phyloP scores from a whole-genome alignment of 1,284 basidiomycete genomes.

The Sporisorium sorghi region DNA sequence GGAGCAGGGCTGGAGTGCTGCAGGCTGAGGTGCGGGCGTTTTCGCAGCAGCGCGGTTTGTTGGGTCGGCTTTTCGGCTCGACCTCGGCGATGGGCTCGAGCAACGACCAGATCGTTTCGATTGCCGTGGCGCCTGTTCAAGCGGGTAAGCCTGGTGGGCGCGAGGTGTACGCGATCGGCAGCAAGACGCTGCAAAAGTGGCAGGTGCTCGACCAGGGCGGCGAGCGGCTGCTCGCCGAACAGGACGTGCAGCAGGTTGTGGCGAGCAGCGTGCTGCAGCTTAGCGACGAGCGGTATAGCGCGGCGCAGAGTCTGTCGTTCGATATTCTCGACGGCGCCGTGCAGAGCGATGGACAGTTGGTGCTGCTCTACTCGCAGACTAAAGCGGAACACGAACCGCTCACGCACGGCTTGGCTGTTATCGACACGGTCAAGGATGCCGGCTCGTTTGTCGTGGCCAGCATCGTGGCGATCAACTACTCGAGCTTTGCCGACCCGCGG shows the following conservation, averaged over 20 bases:
- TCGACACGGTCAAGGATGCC: constrained; percentile 36
- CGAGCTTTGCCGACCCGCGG: constrained; percentile 54
- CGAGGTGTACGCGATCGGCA: constrained; percentile 59
- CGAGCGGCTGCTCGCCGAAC: constrained; percentile 61
- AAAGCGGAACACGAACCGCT: constrained; percentile 32
- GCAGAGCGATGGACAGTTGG: constrained; percentile 34
- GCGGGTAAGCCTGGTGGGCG: constrained; percentile 34
- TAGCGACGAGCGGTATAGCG: constrained; percentile 50
- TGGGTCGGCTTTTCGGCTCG: constrained; percentile 61
- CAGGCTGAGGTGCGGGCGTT: constrained; percentile 53
- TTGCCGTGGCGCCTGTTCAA: constrained; percentile 50
- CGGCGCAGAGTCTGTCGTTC: constrained; percentile 43
- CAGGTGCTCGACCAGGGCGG: constrained; percentile 56
- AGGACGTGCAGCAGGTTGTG: constrained; percentile 62
- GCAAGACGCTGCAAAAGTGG: constrained; percentile 63
- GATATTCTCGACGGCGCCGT: constrained; percentile 46
- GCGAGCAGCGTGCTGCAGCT: constrained; percentile 50
- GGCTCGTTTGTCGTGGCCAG: constrained; percentile 43
- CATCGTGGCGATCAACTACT: constrained; percentile 31
- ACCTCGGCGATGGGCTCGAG: constrained; percentile 36
- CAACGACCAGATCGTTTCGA: constrained; percentile 43
- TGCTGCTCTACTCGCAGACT: constrained; percentile 54
- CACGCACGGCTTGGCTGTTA: constrained; percentile 45
- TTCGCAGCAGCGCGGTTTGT: constrained; percentile 56
- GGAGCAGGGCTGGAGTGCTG: constrained; percentile 48